phyloP scores from a whole-genome alignment of 306 rosid genomes.

The Gleditsia sinensis region DNA sequence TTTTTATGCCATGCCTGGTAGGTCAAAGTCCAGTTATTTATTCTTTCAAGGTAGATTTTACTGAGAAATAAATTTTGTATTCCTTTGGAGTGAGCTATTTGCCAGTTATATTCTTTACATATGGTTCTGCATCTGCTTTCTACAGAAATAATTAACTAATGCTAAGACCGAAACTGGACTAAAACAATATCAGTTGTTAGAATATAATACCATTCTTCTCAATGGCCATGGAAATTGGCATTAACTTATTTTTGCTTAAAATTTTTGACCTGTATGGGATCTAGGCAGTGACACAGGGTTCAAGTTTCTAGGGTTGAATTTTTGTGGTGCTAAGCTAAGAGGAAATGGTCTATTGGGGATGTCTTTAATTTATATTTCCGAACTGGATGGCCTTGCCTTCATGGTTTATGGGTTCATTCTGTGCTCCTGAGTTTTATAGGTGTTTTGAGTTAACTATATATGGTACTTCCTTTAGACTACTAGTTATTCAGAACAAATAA shows the following conservation, averaged over 20 bases:
- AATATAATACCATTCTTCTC: not conserved
- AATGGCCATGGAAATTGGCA: conserved; percentile 15
- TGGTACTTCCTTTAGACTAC: not conserved
- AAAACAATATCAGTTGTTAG: not conserved
- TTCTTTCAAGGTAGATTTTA: conserved; percentile 19
- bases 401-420: not conserved
- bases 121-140: conserved; percentile 15
- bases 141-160: not conserved
- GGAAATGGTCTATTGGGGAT: not conserved
- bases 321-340: not conserved
- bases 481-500: not conserved
- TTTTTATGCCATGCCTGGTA: conserved; percentile 23
- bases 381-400: not conserved
- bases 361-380: not conserved
- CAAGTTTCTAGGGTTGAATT: not conserved
- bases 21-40: conserved; percentile 12
- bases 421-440: not conserved
- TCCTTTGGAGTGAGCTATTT: conserved; percentile 6
- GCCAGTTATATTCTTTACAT: not conserved
- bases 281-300: not conserved
- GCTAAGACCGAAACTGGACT: not conserved
- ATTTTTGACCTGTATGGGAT: conserved; percentile 6
- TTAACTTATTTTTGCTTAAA: conserved; percentile 8
- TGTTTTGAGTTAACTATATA: not conserved
- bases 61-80: conserved; percentile 17